Evolutionary conservation across 306 rosid species (phyloP).

Genomic region (Arachis stenosperma): DNA sequence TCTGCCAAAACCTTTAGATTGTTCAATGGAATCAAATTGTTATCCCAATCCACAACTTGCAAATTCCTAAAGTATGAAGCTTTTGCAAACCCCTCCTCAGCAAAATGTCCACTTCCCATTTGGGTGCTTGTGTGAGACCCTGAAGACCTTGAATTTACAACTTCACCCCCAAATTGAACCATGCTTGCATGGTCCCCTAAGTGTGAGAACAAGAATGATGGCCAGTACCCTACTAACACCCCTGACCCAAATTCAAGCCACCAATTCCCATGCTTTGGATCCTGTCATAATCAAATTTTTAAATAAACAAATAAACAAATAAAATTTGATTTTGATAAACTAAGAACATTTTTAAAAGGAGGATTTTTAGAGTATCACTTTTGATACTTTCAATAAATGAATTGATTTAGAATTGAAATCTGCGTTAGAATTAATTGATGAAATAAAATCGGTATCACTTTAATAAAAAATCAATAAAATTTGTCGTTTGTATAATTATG

Average conservation of each 20-base stretch:
- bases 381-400: too few relatives aligned
- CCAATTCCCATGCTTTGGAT: slow-evolving; percentile 90
- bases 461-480: too few relatives aligned
- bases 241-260: slow-evolving; percentile 83
- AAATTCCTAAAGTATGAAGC: slow-evolving; percentile 78
- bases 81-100: slow-evolving; percentile 71
- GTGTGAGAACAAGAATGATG: slow-evolving; percentile 70
- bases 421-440: too few relatives aligned
- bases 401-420: too few relatives aligned
- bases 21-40: slow-evolving; percentile 61
- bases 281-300: slow-evolving; percentile 42
- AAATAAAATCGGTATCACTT: too few relatives aligned
- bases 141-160: slow-evolving; percentile 56
- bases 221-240: slow-evolving; percentile 79
- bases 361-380: too few relatives aligned
- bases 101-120: slow-evolving; percentile 87
- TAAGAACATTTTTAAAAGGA: too few relatives aligned
- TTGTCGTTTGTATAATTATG: too few relatives aligned
- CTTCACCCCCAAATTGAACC: slow-evolving; percentile 85
- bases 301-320: neutral
- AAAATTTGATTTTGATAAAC: too few relatives aligned
- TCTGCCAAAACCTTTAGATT: slow-evolving; percentile 73
- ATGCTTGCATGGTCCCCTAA: slow-evolving; percentile 70
- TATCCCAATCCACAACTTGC: slow-evolving; percentile 83
- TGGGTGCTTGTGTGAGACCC: slow-evolving; percentile 77